These are phyloP conservation scores for Priceomyces medius DNA, from an alignment of 805 yeast species.

Conservation along the genomic window DNA sequence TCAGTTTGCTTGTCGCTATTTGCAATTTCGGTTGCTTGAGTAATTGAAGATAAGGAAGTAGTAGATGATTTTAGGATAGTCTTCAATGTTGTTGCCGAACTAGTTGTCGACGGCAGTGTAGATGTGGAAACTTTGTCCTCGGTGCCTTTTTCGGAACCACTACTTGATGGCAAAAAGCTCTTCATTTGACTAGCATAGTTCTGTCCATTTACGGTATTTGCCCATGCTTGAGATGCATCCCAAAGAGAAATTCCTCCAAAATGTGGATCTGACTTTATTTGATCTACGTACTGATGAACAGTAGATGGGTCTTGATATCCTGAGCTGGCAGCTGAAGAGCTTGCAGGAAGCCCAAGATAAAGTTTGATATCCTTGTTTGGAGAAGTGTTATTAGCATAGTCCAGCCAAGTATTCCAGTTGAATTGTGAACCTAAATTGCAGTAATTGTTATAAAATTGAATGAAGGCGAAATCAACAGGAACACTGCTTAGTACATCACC, in stretches of 20 bases:
- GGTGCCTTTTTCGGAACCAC: neutral
- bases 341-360: conserved; percentile 69
- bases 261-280: conserved; percentile 17
- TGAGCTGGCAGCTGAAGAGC: conserved; percentile 44
- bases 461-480: conserved; percentile 73
- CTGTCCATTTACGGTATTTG: conserved; percentile 17
- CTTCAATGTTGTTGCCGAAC: neutral
- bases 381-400: conserved; percentile 49
- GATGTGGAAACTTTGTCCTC: neutral
- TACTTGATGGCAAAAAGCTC: conserved; percentile 10
- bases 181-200: conserved; percentile 40
- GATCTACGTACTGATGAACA: conserved; percentile 16
- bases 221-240: conserved; percentile 34
- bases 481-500: conserved; percentile 42
- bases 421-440: conserved; percentile 57
- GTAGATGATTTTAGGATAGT: neutral
- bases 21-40: neutral
- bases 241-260: conserved; percentile 41
- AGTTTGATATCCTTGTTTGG: conserved; percentile 70
- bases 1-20: neutral
- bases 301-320: conserved; percentile 27
- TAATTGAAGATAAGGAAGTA: neutral
- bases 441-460: conserved; percentile 87
- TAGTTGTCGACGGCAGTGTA: neutral
- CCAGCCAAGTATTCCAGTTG: conserved; percentile 69